A percentile compares a stretch with the other conserved stretches of the same genome.
phyloP scores from a whole-genome alignment of 352 stramenopile species.

The Peronospora destructor region DNA sequence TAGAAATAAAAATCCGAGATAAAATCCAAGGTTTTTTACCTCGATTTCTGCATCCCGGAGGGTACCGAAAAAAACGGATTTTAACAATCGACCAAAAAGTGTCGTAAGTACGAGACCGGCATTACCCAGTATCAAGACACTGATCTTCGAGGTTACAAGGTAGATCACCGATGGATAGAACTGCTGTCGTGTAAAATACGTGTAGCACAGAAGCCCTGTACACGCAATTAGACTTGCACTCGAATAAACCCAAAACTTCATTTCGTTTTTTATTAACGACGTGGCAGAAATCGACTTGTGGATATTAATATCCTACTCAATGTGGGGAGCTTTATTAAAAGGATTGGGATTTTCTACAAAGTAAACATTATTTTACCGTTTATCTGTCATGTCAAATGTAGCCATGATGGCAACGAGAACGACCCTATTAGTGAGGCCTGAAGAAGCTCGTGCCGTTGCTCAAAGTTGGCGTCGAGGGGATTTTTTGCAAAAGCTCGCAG shows the following conservation, averaged over 20 bases:
- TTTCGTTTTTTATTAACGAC: slow-evolving; percentile 18
- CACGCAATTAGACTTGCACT: slow-evolving; percentile 78
- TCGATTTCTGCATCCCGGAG: slow-evolving; percentile 81
- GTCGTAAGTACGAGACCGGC: slow-evolving; percentile 88
- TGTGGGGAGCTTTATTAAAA: background rate
- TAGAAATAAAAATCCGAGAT: too few relatives aligned
- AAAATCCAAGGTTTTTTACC: slow-evolving; percentile 21
- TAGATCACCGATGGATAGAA: slow-evolving; percentile 98
- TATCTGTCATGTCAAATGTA: too few relatives aligned
- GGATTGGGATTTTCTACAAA: background rate
- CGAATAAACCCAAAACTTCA: slow-evolving; percentile 88
- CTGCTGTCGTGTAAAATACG: slow-evolving; percentile 90
- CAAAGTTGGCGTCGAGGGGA: too few relatives aligned
- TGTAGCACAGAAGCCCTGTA: slow-evolving; percentile 86
- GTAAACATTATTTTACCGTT: background rate
- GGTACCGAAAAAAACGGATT: slow-evolving; percentile 81
- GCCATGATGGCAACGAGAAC: too few relatives aligned
- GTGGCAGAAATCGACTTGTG: slow-evolving; percentile 16
- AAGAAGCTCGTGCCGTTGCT: too few relatives aligned
- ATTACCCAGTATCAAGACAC: slow-evolving; percentile 94
- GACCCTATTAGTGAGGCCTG: too few relatives aligned
- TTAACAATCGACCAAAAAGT: slow-evolving; percentile 63
- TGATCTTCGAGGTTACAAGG: slow-evolving; percentile 94
- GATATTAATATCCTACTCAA: background rate
- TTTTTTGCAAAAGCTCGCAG: too few relatives aligned